These are phyloP conservation scores for Trypanosoma congolense DNA, from an alignment of 208 protist species.

Conservation along the genomic window DNA sequence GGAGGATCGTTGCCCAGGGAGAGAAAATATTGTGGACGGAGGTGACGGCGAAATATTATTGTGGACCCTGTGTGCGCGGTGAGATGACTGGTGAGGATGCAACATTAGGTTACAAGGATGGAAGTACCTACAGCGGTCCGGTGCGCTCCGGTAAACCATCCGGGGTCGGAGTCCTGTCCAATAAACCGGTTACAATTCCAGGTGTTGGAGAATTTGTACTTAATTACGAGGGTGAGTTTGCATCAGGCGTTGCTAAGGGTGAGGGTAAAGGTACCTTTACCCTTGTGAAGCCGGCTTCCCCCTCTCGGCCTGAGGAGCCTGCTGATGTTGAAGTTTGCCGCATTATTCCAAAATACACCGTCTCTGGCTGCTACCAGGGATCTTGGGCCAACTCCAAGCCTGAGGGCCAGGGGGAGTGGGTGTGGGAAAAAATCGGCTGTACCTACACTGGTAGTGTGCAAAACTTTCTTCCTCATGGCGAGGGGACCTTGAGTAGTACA, in stretches of 20 bases:
- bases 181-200: conserved; percentile 26
- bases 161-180: conserved; percentile 49
- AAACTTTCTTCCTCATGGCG: conserved; percentile 39
- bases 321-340: conserved; percentile 7
- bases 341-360: conserved; percentile 13
- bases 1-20: conserved; percentile 26
- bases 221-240: conserved; percentile 72
- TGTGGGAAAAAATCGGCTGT: conserved; percentile 51
- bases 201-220: conserved; percentile 36
- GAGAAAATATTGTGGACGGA: neutral
- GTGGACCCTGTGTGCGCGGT: conserved; percentile 51
- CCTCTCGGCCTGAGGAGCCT: neutral
- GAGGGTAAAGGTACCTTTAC: conserved; percentile 48
- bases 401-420: conserved; percentile 57
- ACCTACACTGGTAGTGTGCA: conserved; percentile 53
- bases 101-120: conserved; percentile 42
- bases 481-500: conserved; percentile 30
- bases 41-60: conserved; percentile 35
- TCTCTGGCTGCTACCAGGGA: conserved; percentile 59
- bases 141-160: conserved; percentile 48
- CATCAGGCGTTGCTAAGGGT: conserved; percentile 58
- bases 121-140: conserved; percentile 56
- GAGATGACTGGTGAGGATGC: conserved; percentile 52
- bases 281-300: conserved; percentile 12
- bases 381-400: conserved; percentile 53